Base-by-base conservation (phyloP, 2,329 filamentous ascomycete genomes). In the Ophiostoma angusticollis region DNA sequence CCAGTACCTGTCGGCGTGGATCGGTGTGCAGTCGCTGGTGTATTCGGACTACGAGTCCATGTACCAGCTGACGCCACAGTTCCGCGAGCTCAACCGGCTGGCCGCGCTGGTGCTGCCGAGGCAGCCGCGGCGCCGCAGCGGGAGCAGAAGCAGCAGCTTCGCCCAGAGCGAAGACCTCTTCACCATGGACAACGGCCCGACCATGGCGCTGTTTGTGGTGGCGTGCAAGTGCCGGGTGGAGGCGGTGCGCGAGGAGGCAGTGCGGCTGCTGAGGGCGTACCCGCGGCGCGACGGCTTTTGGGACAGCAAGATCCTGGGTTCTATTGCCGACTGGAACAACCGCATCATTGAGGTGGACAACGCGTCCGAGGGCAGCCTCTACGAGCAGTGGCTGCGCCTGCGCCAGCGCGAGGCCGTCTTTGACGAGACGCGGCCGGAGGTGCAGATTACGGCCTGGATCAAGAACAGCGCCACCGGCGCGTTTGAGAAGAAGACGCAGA, bases 181-280 rank as follows among this genome's bases (percentile, higher is more conserved):
- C 42, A 57, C 63, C 1, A 62, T 67, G 59, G 63, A 67, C 41
- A 58, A 61, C 3, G 64, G 64, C 0, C 63, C 61, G 49, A 63
- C 61, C 6, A 63, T 63, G 61, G 61, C 62, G 0, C 50, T 67
- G 4, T 61, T 64, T 18, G 47, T 64, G 5, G 55, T 58, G 4
- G 53, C 62, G 0, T 60, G 62, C 48, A 59, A 56, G 6, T 66
- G 61, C 32, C 56, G 61, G 7, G 59, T 64, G 34, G 48, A 49
- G 5, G 40, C 46, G 0, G 57, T 65, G 3, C 52, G 60, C 8
- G 54, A 55, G 4, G 58, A 64, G 5, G 56, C 63, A 2, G 56
- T 61, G 5, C 51, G 55, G 6, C 57, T 67, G 16, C 48, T 67
- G n/a, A 51, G 51, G 4, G 48, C 55, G 33, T 61, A 65, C 21